Percentiles rank a stretch among this genome's conserved stretches.
phyloP scores from a whole-genome alignment of 1,139 yeast species.

The Yamadazyma kanchanaburiensis region DNA sequence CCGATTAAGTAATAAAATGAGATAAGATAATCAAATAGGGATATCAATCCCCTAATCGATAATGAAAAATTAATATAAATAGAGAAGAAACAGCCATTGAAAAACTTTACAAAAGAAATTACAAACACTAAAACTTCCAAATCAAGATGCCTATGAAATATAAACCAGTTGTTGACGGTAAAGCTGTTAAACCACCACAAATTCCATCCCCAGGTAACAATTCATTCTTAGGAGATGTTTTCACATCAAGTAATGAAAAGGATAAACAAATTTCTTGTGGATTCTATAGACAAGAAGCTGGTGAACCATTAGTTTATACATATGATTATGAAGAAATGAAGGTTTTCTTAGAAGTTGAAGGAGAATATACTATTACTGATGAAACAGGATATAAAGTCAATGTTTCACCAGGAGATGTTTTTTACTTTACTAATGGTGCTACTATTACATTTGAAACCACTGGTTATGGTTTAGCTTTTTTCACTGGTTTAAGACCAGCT shows the following conservation, averaged over 20 bases:
- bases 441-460: slow-evolving; percentile 65
- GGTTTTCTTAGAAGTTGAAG: slow-evolving; percentile 61
- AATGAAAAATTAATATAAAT: neutral
- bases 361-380: slow-evolving; percentile 58
- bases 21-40: slow-evolving; percentile 2
- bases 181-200: slow-evolving; percentile 52
- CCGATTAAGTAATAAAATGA: slow-evolving; percentile 9
- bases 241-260: slow-evolving; percentile 55
- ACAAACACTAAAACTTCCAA: slow-evolving; percentile 1
- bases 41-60: neutral
- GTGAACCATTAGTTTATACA: slow-evolving; percentile 61
- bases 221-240: slow-evolving; percentile 64
- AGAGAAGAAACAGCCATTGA: neutral
- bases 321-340: slow-evolving; percentile 72
- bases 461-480: slow-evolving; percentile 65
- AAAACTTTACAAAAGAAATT: neutral
- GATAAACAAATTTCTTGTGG: slow-evolving; percentile 63
- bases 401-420: slow-evolving; percentile 64
- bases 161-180: slow-evolving; percentile 53
- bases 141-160: slow-evolving; percentile 58
- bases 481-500: slow-evolving; percentile 59
- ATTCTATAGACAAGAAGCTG: slow-evolving; percentile 64
- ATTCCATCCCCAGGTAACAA: slow-evolving; percentile 58
- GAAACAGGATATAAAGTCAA: slow-evolving; percentile 58
- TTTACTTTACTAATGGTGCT: slow-evolving; percentile 63